Evolutionary conservation across 2,329 filamentous ascomycete genomes (phyloP).

Genomic region (Myriosclerotinia scirpicola): DNA sequence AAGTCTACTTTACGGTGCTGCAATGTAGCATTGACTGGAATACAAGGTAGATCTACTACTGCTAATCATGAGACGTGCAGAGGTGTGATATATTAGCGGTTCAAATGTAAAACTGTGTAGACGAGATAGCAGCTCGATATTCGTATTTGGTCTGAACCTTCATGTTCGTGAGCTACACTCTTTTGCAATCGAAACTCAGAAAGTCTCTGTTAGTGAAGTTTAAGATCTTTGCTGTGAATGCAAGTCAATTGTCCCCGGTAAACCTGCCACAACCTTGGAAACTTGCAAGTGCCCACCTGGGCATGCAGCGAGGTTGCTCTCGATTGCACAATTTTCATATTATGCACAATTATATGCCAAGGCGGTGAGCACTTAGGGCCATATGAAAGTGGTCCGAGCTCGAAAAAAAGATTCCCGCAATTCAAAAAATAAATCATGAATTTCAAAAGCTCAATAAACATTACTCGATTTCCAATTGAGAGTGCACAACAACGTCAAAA

Average conservation of each 20-base stretch:
- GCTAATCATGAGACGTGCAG: not conserved
- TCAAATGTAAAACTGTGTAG: not conserved
- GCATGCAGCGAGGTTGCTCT: not conserved
- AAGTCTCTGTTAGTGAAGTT: too few relatives aligned
- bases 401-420: constrained; percentile 25
- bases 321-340: constrained; percentile 10
- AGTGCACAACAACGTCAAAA: constrained; percentile 31
- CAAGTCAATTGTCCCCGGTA: not conserved
- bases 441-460: constrained; percentile 19
- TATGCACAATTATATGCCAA: constrained; percentile 10
- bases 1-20: not conserved
- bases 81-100: not conserved
- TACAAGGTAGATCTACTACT: too few relatives aligned
- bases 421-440: constrained; percentile 26
- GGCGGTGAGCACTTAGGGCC: constrained; percentile 18
- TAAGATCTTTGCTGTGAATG: not conserved
- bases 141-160: not conserved
- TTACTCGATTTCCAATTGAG: constrained; percentile 16
- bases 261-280: not conserved
- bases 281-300: too few relatives aligned
- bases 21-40: not conserved
- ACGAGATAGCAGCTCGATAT: not conserved
- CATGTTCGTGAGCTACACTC: not conserved
- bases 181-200: too few relatives aligned
- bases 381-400: constrained; percentile 19